A percentile compares a stretch with the other conserved stretches of the same genome.
Conservation (phyloP, 441 rosid genomes). For the Gossypium aridum region DNA sequence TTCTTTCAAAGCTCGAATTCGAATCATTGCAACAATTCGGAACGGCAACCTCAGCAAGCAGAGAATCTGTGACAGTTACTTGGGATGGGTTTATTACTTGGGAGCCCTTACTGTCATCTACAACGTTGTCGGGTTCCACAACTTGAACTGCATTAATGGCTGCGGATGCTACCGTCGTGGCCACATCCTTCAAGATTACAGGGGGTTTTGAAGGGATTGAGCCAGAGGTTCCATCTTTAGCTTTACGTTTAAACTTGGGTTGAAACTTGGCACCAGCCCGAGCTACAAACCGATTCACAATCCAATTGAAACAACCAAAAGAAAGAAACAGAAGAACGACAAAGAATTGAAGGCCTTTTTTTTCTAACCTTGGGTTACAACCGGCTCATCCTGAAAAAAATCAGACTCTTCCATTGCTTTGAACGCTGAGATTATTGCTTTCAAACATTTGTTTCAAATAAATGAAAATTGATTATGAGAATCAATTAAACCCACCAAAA, state of each 20-base stretch:
- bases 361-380: constrained; percentile 7
- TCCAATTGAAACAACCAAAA: not conserved
- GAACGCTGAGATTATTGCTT: not conserved
- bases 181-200: not conserved
- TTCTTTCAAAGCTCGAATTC: constrained; percentile 18
- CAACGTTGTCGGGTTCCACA: not conserved
- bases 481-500: not conserved
- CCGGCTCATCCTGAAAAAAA: not conserved
- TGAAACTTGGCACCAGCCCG: constrained; percentile 8
- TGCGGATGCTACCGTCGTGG: not conserved
- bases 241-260: constrained; percentile 4
- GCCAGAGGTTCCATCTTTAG: not conserved
- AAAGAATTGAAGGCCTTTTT: not conserved
- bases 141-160: constrained; percentile 1
- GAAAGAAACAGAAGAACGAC: not conserved
- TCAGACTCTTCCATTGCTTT: not conserved
- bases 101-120: constrained; percentile 5
- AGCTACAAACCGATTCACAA: constrained; percentile 2
- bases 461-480: not conserved
- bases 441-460: not conserved
- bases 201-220: constrained; percentile 10
- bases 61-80: constrained; percentile 1
- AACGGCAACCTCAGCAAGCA: constrained; percentile 6
- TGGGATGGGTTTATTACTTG: constrained; percentile 8
- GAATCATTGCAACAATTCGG: constrained; percentile 14